Base-by-base conservation (phyloP, 1,284 basidiomycete genomes). In the Moesziomyces aphidis region DNA sequence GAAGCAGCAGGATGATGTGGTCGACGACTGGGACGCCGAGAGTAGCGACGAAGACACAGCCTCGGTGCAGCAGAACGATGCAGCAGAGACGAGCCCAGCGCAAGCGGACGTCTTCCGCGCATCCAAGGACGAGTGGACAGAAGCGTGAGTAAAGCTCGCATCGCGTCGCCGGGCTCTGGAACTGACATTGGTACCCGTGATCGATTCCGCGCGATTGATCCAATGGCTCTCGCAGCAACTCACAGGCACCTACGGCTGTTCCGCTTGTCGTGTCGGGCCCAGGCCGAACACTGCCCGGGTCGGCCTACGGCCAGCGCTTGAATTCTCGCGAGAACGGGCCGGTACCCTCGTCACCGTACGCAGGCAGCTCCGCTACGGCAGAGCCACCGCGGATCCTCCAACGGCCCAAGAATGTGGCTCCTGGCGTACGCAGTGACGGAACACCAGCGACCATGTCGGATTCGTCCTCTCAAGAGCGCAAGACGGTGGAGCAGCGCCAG, bases 1-100 rank as follows among this genome's bases (percentile, higher is more conserved):
- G 26, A 55, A 67, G 50, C 51, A 59, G 24, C 45, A 70, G 31
- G 28, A 43, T 8, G 58, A 71, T 0, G 66, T 68, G 0, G 48
- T 64, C 19, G 73, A 75, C 21, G 73, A 75, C 57, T 75, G 73
- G 73, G 73, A 75, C 15, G 73, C 68, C 11, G 68, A 71, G 15
- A 75, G 68, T 36, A 65, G 61, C 49, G 64, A 58, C 17, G 71
- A 68, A 17, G 61, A 53, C 11, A 11, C n/a, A n/a, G 17, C 6
- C 19, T 17, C 39, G 46, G 24, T 6, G 26, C 48, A 4, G 3
- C 34, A 10, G 5, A 15, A n/a, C 2, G 11, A 48, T 21, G 42
- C 31, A 46, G 21, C 11, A 21, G 17, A 26, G 5, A 19, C 39
- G 31, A 45, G 10, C 7, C 6, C 39, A 22, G 42, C 42, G 5